phyloP scores from a whole-genome alignment of 2,329 filamentous ascomycete species.

The Herpotrichia juniperi region DNA sequence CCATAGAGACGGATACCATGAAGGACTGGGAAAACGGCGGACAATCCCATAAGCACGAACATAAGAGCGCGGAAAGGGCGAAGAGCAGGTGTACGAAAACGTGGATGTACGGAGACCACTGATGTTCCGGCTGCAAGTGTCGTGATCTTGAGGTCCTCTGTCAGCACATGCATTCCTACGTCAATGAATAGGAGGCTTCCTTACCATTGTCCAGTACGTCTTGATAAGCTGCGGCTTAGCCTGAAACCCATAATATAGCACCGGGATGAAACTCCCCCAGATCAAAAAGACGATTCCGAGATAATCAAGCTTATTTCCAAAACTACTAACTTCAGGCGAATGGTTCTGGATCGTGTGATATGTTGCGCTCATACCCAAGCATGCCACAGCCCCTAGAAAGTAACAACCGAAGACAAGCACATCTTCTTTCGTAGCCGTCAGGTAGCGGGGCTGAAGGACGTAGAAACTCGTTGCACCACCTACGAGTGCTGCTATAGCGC shows the following conservation, averaged over 20 bases:
- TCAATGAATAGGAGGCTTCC: background rate
- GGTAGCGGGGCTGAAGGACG: slow-evolving; percentile 36
- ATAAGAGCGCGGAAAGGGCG: slow-evolving; percentile 84
- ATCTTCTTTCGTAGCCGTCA: slow-evolving; percentile 42
- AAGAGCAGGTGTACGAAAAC: slow-evolving; percentile 83
- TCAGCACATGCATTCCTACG: background rate
- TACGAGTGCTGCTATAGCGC: slow-evolving; percentile 31
- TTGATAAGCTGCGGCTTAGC: slow-evolving; percentile 69
- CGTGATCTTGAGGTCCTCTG: slow-evolving; percentile 69
- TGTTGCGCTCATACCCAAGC: slow-evolving; percentile 62
- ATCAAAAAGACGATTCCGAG: slow-evolving; percentile 92
- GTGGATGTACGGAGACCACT: slow-evolving; percentile 77
- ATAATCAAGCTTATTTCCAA: slow-evolving; percentile 94
- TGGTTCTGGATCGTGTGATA: slow-evolving; percentile 90
- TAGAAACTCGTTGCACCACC: slow-evolving; percentile 27
- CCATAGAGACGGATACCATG: slow-evolving; percentile 77
- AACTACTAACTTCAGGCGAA: slow-evolving; percentile 74
- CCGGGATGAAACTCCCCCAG: slow-evolving; percentile 87
- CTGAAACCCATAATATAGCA: slow-evolving; percentile 66
- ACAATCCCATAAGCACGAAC: slow-evolving; percentile 87
- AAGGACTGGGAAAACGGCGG: slow-evolving; percentile 80
- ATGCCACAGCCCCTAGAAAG: slow-evolving; percentile 49
- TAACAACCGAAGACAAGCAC: slow-evolving; percentile 46
- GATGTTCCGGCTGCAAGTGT: slow-evolving; percentile 78
- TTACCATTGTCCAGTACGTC: slow-evolving; percentile 76